Evolutionary conservation across 257 asterid genomes (phyloP).

Genomic region (Agastache rugosa): DNA sequence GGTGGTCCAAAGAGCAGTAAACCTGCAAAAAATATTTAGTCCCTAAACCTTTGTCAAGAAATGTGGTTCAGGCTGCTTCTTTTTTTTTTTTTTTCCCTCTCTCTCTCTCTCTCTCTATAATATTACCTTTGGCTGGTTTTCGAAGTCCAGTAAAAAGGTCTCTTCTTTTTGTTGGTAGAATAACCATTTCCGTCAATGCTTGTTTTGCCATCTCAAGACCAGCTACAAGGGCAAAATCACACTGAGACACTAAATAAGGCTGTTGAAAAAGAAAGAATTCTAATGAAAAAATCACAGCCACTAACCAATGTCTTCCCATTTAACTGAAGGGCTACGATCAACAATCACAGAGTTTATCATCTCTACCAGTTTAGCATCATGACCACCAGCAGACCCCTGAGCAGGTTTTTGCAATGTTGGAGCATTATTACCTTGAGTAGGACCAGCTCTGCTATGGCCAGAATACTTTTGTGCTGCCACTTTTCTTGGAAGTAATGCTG

Average conservation of each 20-base stretch:
- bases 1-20: constrained; percentile 99
- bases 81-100: constrained; percentile 11
- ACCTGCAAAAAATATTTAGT: constrained; percentile 54
- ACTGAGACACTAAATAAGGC: constrained; percentile 28
- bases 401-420: constrained; percentile 46
- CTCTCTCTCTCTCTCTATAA: too few relatives aligned
- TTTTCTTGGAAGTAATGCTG: constrained; percentile 60
- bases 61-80: constrained; percentile 3
- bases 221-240: constrained; percentile 58
- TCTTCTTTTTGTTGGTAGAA: constrained; percentile 90
- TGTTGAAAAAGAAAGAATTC: constrained; percentile 12
- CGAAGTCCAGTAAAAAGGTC: constrained; percentile 98
- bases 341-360: constrained; percentile 92
- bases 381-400: constrained; percentile 58
- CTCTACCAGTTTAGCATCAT: constrained; percentile 83
- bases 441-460: constrained; percentile 40
- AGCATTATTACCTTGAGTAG: constrained; percentile 47
- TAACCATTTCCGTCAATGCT: constrained; percentile 94
- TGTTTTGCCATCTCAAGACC: constrained; percentile 99
- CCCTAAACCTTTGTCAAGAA: constrained; percentile 27
- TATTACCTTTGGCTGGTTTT: constrained; percentile 90
- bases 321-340: constrained; percentile 90
- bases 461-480: constrained; percentile 53
- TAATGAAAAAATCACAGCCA: constrained; percentile 30
- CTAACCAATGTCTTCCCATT: constrained; percentile 99